Percentiles rank a stretch among this genome's conserved stretches.
Conservation (phyloP, 495 filamentous ascomycete genomes). For the Geopyxis carbonaria region DNA sequence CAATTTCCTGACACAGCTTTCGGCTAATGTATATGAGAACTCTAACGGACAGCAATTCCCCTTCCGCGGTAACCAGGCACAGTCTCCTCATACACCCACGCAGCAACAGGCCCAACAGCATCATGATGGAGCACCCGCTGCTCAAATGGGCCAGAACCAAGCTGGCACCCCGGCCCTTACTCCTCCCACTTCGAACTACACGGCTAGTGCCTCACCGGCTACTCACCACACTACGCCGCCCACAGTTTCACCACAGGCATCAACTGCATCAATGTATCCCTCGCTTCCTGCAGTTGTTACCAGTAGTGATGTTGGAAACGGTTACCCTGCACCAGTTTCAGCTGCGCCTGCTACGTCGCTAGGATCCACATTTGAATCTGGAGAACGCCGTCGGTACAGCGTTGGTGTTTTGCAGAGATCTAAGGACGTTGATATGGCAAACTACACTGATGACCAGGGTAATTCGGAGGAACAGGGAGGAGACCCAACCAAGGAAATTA, state of each 20-base stretch:
- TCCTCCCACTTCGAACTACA: conserved; percentile 69
- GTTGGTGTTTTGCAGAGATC: conserved; percentile 73
- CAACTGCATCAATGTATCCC: conserved; percentile 57
- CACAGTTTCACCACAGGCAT: conserved; percentile 43
- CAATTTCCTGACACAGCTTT: conserved; percentile 85
- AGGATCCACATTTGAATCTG: conserved; percentile 60
- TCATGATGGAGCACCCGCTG: conserved; percentile 38
- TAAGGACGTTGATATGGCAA: conserved; percentile 25
- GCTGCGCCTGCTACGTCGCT: conserved; percentile 62
- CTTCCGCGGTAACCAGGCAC: conserved; percentile 50
- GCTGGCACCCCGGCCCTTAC: conserved; percentile 60
- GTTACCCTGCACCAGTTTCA: conserved; percentile 44
- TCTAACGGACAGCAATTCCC: not conserved
- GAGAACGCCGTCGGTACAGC: conserved; percentile 69
- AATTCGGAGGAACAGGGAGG: conserved; percentile 8
- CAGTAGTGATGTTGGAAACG: conserved; percentile 34
- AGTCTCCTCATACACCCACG: conserved; percentile 39
- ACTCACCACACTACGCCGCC: conserved; percentile 45
- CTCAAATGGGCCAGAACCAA: conserved; percentile 40
- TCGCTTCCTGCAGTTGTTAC: conserved; percentile 59
- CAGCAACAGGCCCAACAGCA: conserved; percentile 20
- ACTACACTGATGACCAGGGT: not conserved
- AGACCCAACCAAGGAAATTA: conserved; percentile 17
- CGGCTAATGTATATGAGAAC: conserved; percentile 83
- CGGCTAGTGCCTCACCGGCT: conserved; percentile 67